Base-by-base conservation (phyloP, 2,329 filamentous ascomycete species). In the Cladosporium sp. region DNA sequence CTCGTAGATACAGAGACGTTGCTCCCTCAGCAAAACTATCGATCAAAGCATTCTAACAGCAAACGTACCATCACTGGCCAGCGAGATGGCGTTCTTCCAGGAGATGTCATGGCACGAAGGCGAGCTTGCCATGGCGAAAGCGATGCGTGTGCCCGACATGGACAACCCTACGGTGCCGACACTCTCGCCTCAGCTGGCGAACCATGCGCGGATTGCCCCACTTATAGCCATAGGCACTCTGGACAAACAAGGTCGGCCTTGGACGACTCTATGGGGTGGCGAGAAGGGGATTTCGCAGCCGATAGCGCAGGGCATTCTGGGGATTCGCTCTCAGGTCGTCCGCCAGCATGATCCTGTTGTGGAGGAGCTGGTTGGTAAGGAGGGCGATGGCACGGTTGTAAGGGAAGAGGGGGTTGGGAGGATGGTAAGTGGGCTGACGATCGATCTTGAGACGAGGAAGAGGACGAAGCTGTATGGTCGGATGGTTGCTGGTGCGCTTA, bases 261-360 rank as follows among this genome's bases (percentile, higher is more conserved):
- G 92, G 92, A 90, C 89, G 18, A 90, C 90, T 0, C 69, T 96
- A 8, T 90, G 90, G 87, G 91, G 91, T n/a, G 92, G 92, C 18
- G 81, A 88, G 66, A 78, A 84, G 0, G 90, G 90, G 0, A 91
- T 94, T 70, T 86, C 87, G 0, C 81, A 84, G 58, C 84, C 87
- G 0, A 79, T 93, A 0, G 88, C 86, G 1, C 81, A 85, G 49
- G 84, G 81, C 1, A 82, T 92, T 11, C 81, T 96, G 3, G 90
- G 87, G 1, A 80, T 93, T 1, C 83, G 84, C 54, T 86, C 85
- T 4, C 75, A 82, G 0, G 87, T 92, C 3, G 88, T 91, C 70
- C 79, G 80, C 34, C 76, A 73, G 11, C 78, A 87, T 71, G 92
- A 96, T 74, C 92, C 92, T 0, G 90, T 96, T 1, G 82, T 91